Conservation (phyloP, 805 yeast genomes). For the Cyberlindnera petersonii region DNA sequence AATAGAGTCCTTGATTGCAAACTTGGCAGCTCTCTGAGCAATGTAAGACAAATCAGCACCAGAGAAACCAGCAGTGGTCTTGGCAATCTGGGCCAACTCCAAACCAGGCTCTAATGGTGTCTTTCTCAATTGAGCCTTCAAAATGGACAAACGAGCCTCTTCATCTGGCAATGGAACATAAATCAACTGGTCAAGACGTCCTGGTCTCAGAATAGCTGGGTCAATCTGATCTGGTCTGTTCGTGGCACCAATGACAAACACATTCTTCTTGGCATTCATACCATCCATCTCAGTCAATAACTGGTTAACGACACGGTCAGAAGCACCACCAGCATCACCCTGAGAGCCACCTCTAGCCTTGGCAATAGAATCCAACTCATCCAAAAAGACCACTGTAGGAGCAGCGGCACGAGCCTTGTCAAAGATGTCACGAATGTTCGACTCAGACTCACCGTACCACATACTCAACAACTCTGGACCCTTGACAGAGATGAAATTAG, state of each 20-base stretch:
- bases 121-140: constrained; percentile 94
- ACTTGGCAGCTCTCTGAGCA: constrained; percentile 98
- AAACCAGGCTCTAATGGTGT: constrained; percentile 98
- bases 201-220: constrained; percentile 98
- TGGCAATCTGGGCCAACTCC: constrained; percentile 83
- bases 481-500: constrained; percentile 94
- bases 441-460: constrained; percentile 99
- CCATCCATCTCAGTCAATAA: constrained; percentile 98
- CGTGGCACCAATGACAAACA: constrained; percentile 98
- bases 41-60: constrained; percentile 98
- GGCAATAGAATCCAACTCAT: constrained; percentile 97
- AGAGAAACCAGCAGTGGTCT: constrained; percentile 93
- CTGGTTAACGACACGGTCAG: constrained; percentile 95
- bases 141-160: constrained; percentile 85
- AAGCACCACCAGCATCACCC: constrained; percentile 96
- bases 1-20: constrained; percentile 96
- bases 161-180: constrained; percentile 99
- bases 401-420: constrained; percentile 99
- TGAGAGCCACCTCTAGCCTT: constrained; percentile 90
- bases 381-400: constrained; percentile 97
- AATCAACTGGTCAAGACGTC: constrained; percentile 96
- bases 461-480: constrained; percentile 96
- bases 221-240: constrained; percentile 99
- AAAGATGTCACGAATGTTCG: constrained; percentile 94
- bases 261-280: constrained; percentile 99